These are phyloP conservation scores for Penstemon newberryi DNA, from an alignment of 257 asterid species.

Conservation along the genomic window DNA sequence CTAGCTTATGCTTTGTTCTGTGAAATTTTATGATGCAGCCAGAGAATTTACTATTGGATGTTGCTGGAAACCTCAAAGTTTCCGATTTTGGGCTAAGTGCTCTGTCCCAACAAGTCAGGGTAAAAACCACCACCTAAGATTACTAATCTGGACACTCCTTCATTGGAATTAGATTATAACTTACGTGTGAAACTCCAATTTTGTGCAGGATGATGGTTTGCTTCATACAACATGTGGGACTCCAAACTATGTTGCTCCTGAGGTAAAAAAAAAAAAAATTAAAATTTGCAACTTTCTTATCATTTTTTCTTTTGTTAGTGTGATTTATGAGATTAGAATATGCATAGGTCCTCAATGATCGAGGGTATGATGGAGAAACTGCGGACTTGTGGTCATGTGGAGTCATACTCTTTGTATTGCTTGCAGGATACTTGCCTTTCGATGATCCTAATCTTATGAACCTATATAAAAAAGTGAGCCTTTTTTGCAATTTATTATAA, in stretches of 20 bases:
- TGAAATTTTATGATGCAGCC: slow-evolving; percentile 55
- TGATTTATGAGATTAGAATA: slow-evolving; percentile 13
- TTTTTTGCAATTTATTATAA: slow-evolving; percentile 18
- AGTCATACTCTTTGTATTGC: slow-evolving; percentile 89
- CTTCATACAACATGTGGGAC: slow-evolving; percentile 97
- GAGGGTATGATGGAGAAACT: slow-evolving; percentile 80
- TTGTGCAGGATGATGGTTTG: slow-evolving; percentile 86
- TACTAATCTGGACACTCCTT: neutral
- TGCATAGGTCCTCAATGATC: slow-evolving; percentile 74
- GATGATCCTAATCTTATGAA: slow-evolving; percentile 82
- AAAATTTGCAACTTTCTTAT: slow-evolving; percentile 1
- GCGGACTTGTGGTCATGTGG: slow-evolving; percentile 99
- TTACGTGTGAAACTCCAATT: slow-evolving; percentile 18
- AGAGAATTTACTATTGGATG: slow-evolving; percentile 79
- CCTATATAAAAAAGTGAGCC: slow-evolving; percentile 79
- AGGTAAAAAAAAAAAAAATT: slow-evolving; percentile 44
- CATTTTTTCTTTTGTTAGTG: neutral
- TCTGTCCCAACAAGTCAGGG: slow-evolving; percentile 95
- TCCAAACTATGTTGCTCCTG: slow-evolving; percentile 98
- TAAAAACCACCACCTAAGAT: slow-evolving; percentile 32
- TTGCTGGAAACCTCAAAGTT: slow-evolving; percentile 81
- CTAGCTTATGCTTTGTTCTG: neutral
- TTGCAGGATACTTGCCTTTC: slow-evolving; percentile 96
- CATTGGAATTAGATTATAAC: neutral
- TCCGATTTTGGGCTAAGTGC: slow-evolving; percentile 98